phyloP scores from a whole-genome alignment of 768 basidiomycete genomes.

The Rhodotorula taiwanensis region DNA sequence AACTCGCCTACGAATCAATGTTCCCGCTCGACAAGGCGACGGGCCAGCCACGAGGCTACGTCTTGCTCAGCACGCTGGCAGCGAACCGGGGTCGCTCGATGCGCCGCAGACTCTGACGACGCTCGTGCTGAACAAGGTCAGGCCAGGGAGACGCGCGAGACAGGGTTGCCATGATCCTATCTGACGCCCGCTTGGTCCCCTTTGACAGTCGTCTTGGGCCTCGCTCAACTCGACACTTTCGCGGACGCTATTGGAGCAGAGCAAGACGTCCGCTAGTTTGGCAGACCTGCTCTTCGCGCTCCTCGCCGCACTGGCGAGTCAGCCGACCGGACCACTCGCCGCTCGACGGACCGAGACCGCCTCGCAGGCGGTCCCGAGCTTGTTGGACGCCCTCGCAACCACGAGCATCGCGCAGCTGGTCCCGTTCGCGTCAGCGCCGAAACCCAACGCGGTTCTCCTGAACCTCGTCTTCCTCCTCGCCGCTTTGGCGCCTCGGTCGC shows the following conservation, averaged over 20 bases:
- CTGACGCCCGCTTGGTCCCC: background rate
- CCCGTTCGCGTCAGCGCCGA: background rate
- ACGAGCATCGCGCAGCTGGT: background rate
- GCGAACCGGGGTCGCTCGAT: conserved; percentile 10
- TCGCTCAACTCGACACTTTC: conserved; percentile 15
- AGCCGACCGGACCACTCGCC: background rate
- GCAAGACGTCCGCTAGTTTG: background rate
- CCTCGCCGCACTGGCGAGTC: conserved; percentile 2
- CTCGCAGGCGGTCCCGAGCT: background rate
- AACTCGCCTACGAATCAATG: conserved; percentile 30
- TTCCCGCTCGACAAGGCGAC: conserved; percentile 37
- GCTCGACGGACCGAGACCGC: background rate
- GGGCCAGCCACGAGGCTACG: conserved; percentile 33
- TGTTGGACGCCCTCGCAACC: background rate
- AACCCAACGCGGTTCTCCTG: background rate
- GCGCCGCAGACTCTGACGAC: conserved; percentile 23
- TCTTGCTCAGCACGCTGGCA: conserved; percentile 16
- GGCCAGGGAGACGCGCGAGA: too few species aligned
- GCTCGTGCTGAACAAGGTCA: conserved; percentile 36
- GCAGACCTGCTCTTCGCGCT: conserved; percentile 4
- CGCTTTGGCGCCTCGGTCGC: conserved; percentile 13
- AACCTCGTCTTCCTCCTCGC: conserved; percentile 22
- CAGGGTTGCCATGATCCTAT: too few species aligned
- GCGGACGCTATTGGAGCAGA: conserved; percentile 16
- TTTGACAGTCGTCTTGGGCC: conserved; percentile 23